Evolutionary conservation across 1,284 basidiomycete genomes (phyloP).

Genomic region (Ustilago crameri): DNA sequence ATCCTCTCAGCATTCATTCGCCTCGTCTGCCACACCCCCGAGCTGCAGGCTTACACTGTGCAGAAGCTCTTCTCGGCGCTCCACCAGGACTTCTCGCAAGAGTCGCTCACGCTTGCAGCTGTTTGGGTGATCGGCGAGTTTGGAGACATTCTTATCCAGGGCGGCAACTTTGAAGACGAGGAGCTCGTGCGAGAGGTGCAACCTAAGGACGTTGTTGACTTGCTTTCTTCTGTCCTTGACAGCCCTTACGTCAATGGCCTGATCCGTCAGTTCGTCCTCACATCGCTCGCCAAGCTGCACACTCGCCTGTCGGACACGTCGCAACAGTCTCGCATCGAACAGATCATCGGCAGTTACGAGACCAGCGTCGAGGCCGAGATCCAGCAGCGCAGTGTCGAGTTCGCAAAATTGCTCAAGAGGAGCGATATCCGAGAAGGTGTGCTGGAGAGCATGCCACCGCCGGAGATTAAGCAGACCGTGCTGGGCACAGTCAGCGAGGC

Average conservation of each 20-base stretch:
- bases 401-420: constrained; percentile 80
- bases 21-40: constrained; percentile 94
- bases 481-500: constrained; percentile 63
- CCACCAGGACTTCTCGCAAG: constrained; percentile 91
- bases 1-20: constrained; percentile 94
- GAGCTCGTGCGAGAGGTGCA: constrained; percentile 75
- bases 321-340: constrained; percentile 78
- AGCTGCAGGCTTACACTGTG: constrained; percentile 93
- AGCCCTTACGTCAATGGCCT: constrained; percentile 94
- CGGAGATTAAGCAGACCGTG: constrained; percentile 77
- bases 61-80: constrained; percentile 91
- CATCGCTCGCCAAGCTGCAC: constrained; percentile 88
- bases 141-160: constrained; percentile 87
- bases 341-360: constrained; percentile 82
- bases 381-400: constrained; percentile 95
- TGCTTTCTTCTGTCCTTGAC: constrained; percentile 85
- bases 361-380: constrained; percentile 88
- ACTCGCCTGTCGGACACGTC: constrained; percentile 75
- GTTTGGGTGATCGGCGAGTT: constrained; percentile 99
- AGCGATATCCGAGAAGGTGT: constrained; percentile 84
- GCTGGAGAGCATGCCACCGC: constrained; percentile 96
- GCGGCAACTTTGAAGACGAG: constrained; percentile 76
- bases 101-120: constrained; percentile 89
- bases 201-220: constrained; percentile 85
- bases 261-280: constrained; percentile 90